Evolutionary conservation across 495 filamentous ascomycete genomes (phyloP).

Genomic region (Xylaria sp.): DNA sequence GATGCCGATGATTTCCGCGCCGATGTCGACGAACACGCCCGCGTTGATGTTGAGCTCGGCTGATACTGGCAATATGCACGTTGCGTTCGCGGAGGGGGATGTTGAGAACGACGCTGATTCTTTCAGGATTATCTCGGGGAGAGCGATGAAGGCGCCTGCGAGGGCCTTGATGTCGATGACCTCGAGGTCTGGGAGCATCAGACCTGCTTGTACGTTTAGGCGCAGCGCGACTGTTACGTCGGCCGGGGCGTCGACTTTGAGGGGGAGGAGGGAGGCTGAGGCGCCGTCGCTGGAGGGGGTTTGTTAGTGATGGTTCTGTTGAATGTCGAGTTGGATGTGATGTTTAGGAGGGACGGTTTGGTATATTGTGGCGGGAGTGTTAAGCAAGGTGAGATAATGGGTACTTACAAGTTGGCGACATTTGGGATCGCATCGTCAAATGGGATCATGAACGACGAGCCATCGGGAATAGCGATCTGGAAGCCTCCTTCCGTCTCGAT

Average conservation of each 20-base stretch:
- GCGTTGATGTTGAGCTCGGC: slow-evolving; percentile 43
- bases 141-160: slow-evolving; percentile 37
- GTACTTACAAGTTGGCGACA: slow-evolving; percentile 38
- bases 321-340: not conserved
- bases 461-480: slow-evolving; percentile 42
- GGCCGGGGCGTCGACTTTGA: slow-evolving; percentile 33
- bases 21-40: slow-evolving; percentile 41
- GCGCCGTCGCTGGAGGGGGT: slow-evolving; percentile 32
- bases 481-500: slow-evolving; percentile 39
- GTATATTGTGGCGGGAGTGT: not conserved
- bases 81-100: no score
- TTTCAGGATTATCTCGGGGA: slow-evolving; percentile 36
- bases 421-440: slow-evolving; percentile 31
- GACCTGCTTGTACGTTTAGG: slow-evolving; percentile 35
- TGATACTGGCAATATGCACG: slow-evolving; percentile 33
- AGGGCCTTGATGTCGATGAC: slow-evolving; percentile 39
- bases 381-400: not conserved
- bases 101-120: slow-evolving; percentile 29
- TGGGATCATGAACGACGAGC: slow-evolving; percentile 38
- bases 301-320: not conserved
- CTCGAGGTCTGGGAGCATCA: slow-evolving; percentile 28
- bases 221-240: slow-evolving; percentile 41
- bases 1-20: slow-evolving; percentile 31
- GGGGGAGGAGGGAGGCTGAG: slow-evolving; percentile 38
- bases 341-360: not conserved